A percentile compares a stretch with the other conserved stretches of the same genome.
Evolutionary conservation across 805 yeast species (phyloP).

Genomic region (Ogataea ganodermae): DNA sequence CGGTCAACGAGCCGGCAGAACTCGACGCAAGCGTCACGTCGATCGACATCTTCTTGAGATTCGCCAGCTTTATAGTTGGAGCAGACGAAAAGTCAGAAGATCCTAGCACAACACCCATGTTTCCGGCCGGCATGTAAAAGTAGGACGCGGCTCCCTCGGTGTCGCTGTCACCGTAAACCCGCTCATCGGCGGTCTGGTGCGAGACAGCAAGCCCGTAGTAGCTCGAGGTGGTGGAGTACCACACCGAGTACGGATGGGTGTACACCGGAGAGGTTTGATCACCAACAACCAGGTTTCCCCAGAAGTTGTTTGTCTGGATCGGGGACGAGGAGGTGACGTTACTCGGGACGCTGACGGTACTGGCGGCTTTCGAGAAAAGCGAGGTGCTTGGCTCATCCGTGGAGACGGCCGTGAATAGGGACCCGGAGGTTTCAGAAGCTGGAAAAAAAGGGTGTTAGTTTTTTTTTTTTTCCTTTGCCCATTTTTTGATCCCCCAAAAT

Average conservation of each 20-base stretch:
- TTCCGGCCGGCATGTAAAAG: conserved; percentile 61
- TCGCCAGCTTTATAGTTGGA: conserved; percentile 19
- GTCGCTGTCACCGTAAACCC: conserved; percentile 62
- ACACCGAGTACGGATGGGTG: conserved; percentile 76
- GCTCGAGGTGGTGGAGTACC: conserved; percentile 52
- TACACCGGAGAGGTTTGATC: conserved; percentile 66
- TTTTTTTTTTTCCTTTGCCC: neutral
- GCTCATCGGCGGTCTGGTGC: conserved; percentile 57
- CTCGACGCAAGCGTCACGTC: conserved; percentile 21
- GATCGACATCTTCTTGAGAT: conserved; percentile 24
- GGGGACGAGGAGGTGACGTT: conserved; percentile 29
- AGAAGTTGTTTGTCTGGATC: conserved; percentile 74
- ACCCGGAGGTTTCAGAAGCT: conserved; percentile 33
- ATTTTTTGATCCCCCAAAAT: neutral
- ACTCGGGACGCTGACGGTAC: conserved; percentile 28
- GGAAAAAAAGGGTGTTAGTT: conserved; percentile 1
- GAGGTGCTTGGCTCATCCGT: conserved; percentile 43
- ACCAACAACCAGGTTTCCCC: conserved; percentile 65
- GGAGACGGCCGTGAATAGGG: conserved; percentile 46
- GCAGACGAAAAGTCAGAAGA: conserved; percentile 41
- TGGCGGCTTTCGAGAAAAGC: conserved; percentile 37
- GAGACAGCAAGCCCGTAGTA: conserved; percentile 62
- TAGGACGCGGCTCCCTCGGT: conserved; percentile 46
- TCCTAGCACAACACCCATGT: conserved; percentile 55
- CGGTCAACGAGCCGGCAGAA: conserved; percentile 42